Evolutionary conservation across 78 protist genomes (phyloP).

Genomic region (Dictyostelium purpureum): DNA sequence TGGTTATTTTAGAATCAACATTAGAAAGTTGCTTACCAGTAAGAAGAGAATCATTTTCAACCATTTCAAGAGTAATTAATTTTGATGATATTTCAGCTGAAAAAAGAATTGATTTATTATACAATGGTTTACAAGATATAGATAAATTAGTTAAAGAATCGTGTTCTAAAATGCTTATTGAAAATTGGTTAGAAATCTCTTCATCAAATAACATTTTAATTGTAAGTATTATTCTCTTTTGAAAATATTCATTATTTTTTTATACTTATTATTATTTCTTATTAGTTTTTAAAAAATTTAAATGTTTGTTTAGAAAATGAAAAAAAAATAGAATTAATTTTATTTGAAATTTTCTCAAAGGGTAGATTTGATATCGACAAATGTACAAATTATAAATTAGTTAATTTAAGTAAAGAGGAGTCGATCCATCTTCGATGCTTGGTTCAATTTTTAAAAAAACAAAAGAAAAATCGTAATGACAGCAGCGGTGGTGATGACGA

Average conservation of each 20-base stretch:
- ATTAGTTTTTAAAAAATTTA: slow-evolving; percentile 27
- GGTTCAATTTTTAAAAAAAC: slow-evolving; percentile 4
- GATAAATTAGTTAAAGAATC: slow-evolving; percentile 31
- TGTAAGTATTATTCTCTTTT: background rate
- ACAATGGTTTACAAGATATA: slow-evolving; percentile 60
- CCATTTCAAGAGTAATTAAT: slow-evolving; percentile 15
- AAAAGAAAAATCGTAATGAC: too few species aligned
- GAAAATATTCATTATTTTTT: background rate
- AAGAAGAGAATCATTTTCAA: slow-evolving; percentile 23
- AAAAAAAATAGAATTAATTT: slow-evolving; percentile 30
- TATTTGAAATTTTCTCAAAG: slow-evolving; percentile 16
- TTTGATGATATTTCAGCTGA: background rate
- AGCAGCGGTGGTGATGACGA: too few species aligned
- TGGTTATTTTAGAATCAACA: slow-evolving; percentile 16
- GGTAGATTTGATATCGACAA: slow-evolving; percentile 9
- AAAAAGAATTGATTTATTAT: slow-evolving; percentile 43
- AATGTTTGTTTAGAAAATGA: slow-evolving; percentile 31
- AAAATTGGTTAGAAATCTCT: slow-evolving; percentile 37
- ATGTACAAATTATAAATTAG: background rate
- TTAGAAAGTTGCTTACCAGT: slow-evolving; percentile 20
- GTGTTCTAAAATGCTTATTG: slow-evolving; percentile 31
- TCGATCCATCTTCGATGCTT: slow-evolving; percentile 22
- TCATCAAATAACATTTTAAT: background rate
- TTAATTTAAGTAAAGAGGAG: slow-evolving; percentile 16
- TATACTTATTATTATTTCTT: background rate